Percentiles rank a stretch among this genome's conserved stretches.
These are phyloP conservation scores for Ceratobasidium sp. DNA, from an alignment of 1,284 basidiomycete genomes.

Conservation along the genomic window DNA sequence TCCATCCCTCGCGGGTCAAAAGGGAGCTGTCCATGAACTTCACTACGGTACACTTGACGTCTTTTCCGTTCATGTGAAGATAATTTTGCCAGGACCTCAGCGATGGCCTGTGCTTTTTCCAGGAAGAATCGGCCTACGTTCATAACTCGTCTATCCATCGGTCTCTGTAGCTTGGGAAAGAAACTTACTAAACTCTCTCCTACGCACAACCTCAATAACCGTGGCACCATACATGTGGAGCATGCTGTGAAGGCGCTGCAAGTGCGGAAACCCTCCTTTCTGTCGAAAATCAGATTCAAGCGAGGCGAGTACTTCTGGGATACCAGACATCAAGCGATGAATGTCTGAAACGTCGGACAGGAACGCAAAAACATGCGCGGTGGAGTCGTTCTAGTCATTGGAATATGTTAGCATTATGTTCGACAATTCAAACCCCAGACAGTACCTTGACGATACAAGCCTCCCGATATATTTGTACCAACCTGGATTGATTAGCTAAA, in stretches of 20 bases:
- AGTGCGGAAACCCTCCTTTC: slow-evolving; percentile 88
- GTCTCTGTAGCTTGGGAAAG: background rate
- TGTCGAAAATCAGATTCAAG: slow-evolving; percentile 73
- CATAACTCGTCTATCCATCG: background rate
- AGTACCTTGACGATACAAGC: slow-evolving; percentile 24
- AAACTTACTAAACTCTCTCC: slow-evolving; percentile 81
- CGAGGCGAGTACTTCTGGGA: slow-evolving; percentile 65
- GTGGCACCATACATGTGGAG: slow-evolving; percentile 93
- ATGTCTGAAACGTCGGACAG: slow-evolving; percentile 75
- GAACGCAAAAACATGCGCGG: slow-evolving; percentile 68
- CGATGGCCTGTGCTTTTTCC: slow-evolving; percentile 74
- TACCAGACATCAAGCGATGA: slow-evolving; percentile 75
- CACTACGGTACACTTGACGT: slow-evolving; percentile 76
- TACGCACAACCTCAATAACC: slow-evolving; percentile 86
- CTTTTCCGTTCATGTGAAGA: slow-evolving; percentile 70
- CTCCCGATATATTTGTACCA: slow-evolving; percentile 21
- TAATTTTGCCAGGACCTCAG: slow-evolving; percentile 55
- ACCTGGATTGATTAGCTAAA: background rate
- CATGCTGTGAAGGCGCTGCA: slow-evolving; percentile 87
- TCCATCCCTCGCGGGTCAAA: slow-evolving; percentile 79
- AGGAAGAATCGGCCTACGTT: slow-evolving; percentile 73
- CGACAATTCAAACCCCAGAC: too few species aligned
- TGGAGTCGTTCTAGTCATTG: slow-evolving; percentile 70
- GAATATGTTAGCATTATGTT: background rate
- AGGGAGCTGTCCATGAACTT: slow-evolving; percentile 79